These are phyloP conservation scores for Nadsonia starkeyi-henricii DNA, from an alignment of 1,139 yeast species.

Conservation along the genomic window DNA sequence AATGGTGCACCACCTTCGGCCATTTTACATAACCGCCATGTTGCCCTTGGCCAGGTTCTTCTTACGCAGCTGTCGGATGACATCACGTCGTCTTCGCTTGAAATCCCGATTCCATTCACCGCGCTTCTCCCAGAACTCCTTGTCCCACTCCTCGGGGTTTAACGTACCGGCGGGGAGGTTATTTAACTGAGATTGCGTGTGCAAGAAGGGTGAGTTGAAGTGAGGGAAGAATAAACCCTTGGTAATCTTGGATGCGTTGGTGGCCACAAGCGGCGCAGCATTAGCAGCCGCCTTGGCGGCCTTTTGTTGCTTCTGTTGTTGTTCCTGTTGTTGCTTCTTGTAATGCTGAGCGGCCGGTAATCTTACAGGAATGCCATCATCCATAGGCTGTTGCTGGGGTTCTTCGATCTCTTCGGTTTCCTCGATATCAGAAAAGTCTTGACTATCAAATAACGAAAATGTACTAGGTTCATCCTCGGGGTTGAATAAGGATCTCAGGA, in stretches of 20 bases:
- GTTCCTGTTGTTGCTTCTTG: slow-evolving; percentile 4
- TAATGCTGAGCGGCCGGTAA: slow-evolving; percentile 1
- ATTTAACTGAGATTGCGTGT: slow-evolving; percentile 59
- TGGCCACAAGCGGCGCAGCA: background rate
- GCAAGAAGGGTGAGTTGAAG: slow-evolving; percentile 69
- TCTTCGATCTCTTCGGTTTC: background rate
- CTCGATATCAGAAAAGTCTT: slow-evolving; percentile 3
- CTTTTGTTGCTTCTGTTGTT: slow-evolving; percentile 4
- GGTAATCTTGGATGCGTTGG: slow-evolving; percentile 3
- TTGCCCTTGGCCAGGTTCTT: slow-evolving; percentile 8
- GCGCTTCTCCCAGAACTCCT: slow-evolving; percentile 71
- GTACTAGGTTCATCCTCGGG: slow-evolving; percentile 24
- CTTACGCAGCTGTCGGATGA: slow-evolving; percentile 42
- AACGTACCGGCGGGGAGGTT: slow-evolving; percentile 20
- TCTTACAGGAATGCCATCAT: slow-evolving; percentile 13
- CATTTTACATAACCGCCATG: background rate
- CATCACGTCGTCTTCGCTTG: slow-evolving; percentile 65
- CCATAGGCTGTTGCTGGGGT: no score
- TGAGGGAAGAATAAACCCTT: slow-evolving; percentile 72
- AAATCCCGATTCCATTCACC: slow-evolving; percentile 69
- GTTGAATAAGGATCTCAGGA: slow-evolving; percentile 48
- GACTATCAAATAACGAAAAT: slow-evolving; percentile 17
- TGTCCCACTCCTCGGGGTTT: slow-evolving; percentile 44
- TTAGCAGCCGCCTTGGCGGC: background rate
- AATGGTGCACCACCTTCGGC: no score